Evolutionary conservation across 2,329 filamentous ascomycete genomes (phyloP), one percentile per base, ranked within the genome.

Genomic region (Aspergillus vadensis): DNA sequence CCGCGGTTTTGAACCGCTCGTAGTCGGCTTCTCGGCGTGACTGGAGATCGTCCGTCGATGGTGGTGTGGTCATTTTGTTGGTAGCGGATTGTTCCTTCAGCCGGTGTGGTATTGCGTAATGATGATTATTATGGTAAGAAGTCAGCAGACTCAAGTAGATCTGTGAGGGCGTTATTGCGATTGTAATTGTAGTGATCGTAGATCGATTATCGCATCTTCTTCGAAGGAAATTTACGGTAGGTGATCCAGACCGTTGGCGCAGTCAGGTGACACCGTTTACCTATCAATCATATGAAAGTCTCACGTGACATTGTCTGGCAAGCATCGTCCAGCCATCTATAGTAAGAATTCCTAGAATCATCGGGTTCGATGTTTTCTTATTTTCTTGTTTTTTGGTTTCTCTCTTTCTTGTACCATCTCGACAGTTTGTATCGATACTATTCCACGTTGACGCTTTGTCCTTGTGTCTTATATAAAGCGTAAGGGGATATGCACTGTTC

Each of bases 1-100:
- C 69, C 63, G 76, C 76, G 63, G 70, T 70, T 61, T 79, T 79
- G 71, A 79, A 77, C 57, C 69, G 72, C 39, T 72, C 53, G 65
- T 73, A 79, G 63, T 79, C 77, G 54, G 70, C 73, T 62, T 70
- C 67, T 54, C 76, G 72, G 49, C 54, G 51, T 56, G 56, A 6
- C 32, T 59, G 61, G 10, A 63, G 50, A 8, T 53, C 38, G 25
- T 30, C 19, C 19, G 57, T 23, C 19, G 51, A 5, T 4, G 19
- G 30, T 32, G 21, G 25, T 27, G 23, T 39, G 32, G 54, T 54
- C 47, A 38, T 57, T 52, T 51, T 52, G 32, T 9, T 53, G n/a
- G 2, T 39, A 14, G 12, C 10, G 12, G 50, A 19, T 53, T 36
- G 27, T 17, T 5, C 3, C 30, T 21, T 21, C n/a, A 25, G 32